Evolutionary conservation across 2,329 filamentous ascomycete species (phyloP).

Genomic region (Septoria petroselini): DNA sequence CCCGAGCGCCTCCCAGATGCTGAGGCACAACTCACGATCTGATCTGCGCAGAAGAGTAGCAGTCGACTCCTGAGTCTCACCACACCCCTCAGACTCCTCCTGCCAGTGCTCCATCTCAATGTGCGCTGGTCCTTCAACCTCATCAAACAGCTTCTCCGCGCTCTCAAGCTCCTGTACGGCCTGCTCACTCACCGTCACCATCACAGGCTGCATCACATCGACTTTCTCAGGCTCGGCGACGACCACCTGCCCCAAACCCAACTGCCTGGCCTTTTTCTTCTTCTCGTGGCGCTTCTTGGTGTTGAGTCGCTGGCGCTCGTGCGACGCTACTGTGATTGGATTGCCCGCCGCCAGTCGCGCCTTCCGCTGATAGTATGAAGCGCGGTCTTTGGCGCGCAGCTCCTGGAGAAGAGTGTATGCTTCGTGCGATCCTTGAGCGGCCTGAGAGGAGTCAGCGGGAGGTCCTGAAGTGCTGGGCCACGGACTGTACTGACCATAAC

Average conservation of each 20-base stretch:
- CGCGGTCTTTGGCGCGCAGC: neutral
- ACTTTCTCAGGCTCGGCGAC: too few species aligned
- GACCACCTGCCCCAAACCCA: too few species aligned
- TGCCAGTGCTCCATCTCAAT: too few species aligned
- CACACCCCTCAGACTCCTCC: neutral
- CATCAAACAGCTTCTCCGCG: too few species aligned
- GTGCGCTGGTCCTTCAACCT: too few species aligned
- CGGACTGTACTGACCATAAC: too few species aligned
- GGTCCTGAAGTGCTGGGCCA: too few species aligned
- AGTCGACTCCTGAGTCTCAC: neutral
- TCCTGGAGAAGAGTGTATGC: neutral
- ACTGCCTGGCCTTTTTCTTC: neutral
- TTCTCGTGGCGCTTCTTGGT: neutral
- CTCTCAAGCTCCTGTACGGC: too few species aligned
- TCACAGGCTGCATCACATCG: too few species aligned
- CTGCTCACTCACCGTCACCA: too few species aligned
- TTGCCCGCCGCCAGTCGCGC: neutral
- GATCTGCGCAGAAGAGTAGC: neutral
- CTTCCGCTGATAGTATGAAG: neutral
- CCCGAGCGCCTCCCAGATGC: constrained; percentile 1
- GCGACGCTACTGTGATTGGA: neutral
- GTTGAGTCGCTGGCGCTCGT: neutral
- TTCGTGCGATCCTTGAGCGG: too few species aligned
- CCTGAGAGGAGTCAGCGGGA: too few species aligned
- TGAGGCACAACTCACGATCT: neutral